phyloP scores from a whole-genome alignment of 2,329 filamentous ascomycete species.

The Colletotrichum tabaci region DNA sequence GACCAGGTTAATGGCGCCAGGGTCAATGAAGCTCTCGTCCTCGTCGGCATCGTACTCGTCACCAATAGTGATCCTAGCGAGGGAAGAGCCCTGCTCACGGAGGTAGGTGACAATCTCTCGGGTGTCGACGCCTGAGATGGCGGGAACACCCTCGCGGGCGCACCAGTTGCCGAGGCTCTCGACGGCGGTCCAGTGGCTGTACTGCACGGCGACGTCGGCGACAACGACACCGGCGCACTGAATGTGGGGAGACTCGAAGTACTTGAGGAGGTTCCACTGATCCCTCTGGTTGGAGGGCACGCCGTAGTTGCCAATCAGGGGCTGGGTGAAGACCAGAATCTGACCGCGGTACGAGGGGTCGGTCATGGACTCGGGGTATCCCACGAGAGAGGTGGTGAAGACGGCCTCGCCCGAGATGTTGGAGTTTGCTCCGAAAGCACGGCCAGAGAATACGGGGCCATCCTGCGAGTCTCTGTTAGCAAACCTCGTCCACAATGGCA shows the following conservation, averaged over 20 bases:
- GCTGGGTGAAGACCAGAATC: constrained; percentile 98
- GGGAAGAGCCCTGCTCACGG: constrained; percentile 95
- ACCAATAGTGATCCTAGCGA: constrained; percentile 93
- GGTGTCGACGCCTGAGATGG: constrained; percentile 97
- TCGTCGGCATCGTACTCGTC: constrained; percentile 99
- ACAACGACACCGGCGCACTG: constrained; percentile 97
- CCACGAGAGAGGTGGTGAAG: constrained; percentile 97
- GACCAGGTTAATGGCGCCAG: constrained; percentile 96
- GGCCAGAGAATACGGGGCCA: constrained; percentile 95
- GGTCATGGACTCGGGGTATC: constrained; percentile 96
- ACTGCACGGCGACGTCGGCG: constrained; percentile 91
- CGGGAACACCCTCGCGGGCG: constrained; percentile 93
- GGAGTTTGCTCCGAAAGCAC: constrained; percentile 94
- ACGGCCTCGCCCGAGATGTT: constrained; percentile 99
- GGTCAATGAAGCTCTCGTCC: constrained; percentile 95
- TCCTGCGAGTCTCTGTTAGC: constrained; percentile 68
- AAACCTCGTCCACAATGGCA: not conserved
- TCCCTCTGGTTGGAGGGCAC: constrained; percentile 91
- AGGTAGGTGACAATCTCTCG: constrained; percentile 96
- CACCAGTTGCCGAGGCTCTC: constrained; percentile 96
- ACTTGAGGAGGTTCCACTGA: constrained; percentile 91
- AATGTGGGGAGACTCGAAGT: constrained; percentile 98
- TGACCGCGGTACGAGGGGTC: constrained; percentile 92
- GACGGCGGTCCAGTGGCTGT: constrained; percentile 99
- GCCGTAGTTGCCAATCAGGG: constrained; percentile 98